Evolutionary conservation across 2,329 filamentous ascomycete genomes (phyloP).

Genomic region (Elsinoe fawcettii): DNA sequence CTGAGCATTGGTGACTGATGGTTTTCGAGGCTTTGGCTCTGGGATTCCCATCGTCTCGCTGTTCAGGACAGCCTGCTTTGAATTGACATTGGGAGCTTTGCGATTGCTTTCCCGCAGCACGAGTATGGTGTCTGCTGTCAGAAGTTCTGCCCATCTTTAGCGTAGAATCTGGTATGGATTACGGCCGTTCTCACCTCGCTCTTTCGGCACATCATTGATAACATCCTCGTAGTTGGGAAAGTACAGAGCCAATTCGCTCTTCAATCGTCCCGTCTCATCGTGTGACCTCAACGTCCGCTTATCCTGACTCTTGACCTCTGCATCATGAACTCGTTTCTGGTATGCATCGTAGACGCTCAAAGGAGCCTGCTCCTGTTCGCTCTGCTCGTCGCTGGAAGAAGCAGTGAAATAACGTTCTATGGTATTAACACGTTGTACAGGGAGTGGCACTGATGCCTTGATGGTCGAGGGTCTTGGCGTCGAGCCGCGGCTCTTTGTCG

Average conservation of each 20-base stretch:
- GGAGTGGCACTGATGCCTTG: background rate
- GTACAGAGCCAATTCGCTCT: conserved; percentile 84
- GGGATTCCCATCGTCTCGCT: background rate
- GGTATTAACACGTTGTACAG: background rate
- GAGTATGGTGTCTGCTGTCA: conserved; percentile 66
- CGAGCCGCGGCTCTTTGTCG: conserved; percentile 2
- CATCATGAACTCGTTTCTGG: conserved; percentile 21
- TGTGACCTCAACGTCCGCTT: conserved; percentile 77
- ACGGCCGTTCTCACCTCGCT: conserved; percentile 38
- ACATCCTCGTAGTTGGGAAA: conserved; percentile 93
- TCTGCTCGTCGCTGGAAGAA: background rate
- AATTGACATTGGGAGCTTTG: conserved; percentile 15
- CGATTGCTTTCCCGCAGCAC: conserved; percentile 55
- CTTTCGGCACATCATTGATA: conserved; percentile 74
- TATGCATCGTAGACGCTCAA: conserved; percentile 8
- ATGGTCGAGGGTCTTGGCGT: conserved; percentile 4
- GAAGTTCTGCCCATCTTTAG: conserved; percentile 51
- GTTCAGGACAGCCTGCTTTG: conserved; percentile 8
- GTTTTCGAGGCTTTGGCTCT: background rate
- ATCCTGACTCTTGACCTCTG: conserved; percentile 40
- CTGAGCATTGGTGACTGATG: conserved; percentile 21
- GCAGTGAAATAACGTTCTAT: conserved; percentile 13
- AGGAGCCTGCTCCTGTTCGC: conserved; percentile 9
- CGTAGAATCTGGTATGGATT: background rate
- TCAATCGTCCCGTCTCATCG: conserved; percentile 71